Conservation (phyloP, 441 rosid genomes). For the Gossypium lobatum region DNA sequence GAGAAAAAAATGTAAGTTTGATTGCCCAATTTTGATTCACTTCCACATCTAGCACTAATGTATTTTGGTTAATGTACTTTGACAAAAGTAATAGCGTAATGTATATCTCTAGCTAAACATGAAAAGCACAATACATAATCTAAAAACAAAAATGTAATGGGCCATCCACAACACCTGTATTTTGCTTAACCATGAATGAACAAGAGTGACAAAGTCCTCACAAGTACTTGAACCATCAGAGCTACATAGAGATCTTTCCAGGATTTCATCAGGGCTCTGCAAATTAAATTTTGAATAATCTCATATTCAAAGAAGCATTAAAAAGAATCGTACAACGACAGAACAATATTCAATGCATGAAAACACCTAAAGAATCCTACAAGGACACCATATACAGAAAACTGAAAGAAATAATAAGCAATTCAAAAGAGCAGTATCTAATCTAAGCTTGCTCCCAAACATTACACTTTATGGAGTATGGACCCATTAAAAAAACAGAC, state of each 20-base stretch:
- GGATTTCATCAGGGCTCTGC: constrained; percentile 80
- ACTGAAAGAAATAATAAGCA: neutral
- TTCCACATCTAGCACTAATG: neutral
- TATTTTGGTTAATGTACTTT: neutral
- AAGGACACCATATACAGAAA: constrained; percentile 4
- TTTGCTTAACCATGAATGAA: constrained; percentile 69
- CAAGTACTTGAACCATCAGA: constrained; percentile 55
- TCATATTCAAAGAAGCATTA: neutral
- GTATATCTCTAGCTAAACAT: neutral
- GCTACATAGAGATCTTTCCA: constrained; percentile 52
- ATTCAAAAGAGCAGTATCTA: constrained; percentile 1
- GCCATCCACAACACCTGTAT: constrained; percentile 45
- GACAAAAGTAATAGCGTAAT: neutral
- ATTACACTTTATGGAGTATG: neutral
- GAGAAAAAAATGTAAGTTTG: neutral
- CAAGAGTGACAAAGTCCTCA: constrained; percentile 76
- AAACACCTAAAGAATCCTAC: neutral
- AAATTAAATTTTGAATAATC: constrained; percentile 19
- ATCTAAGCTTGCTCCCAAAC: neutral
- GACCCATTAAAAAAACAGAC: constrained; percentile 2
- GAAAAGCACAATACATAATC: neutral
- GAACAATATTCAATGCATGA: neutral
- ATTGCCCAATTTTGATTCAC: neutral
- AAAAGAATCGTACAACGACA: neutral
- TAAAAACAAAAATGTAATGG: neutral